Evolutionary conservation across 192 early-diverging fungal genomes (phyloP).

Genomic region (Haplosporangium gracile): DNA sequence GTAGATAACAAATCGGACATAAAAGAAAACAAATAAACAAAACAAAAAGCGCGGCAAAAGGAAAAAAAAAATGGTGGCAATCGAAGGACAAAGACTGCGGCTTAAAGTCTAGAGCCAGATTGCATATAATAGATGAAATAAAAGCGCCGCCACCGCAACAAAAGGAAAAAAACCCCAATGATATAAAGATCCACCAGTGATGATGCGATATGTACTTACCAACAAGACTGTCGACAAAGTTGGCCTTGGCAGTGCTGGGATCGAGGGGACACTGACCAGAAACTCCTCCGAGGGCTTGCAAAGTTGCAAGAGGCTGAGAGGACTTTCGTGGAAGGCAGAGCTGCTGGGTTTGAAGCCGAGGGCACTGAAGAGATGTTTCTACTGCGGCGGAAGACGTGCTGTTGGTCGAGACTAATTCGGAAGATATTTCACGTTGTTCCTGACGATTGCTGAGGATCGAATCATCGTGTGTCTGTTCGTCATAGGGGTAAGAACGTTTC

Average conservation of each 20-base stretch:
- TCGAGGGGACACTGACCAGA: conserved; percentile 18
- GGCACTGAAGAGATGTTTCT: conserved; percentile 19
- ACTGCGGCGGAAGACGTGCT: not conserved
- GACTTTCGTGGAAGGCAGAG: conserved; percentile 37
- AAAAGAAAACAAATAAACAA: conserved; percentile 13
- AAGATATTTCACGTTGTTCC: not conserved
- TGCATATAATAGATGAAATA: not conserved
- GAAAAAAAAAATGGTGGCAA: conserved; percentile 14
- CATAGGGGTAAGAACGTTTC: conserved; percentile 12
- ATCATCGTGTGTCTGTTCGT: conserved; percentile 1
- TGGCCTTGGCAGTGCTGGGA: conserved; percentile 33
- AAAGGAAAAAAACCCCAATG: not conserved
- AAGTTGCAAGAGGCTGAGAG: conserved; percentile 9
- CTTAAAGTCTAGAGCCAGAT: not conserved
- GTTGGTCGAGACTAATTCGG: not conserved
- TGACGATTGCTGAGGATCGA: conserved; percentile 1
- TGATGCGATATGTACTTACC: conserved; percentile 22
- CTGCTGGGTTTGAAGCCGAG: conserved; percentile 36
- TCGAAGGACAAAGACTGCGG: conserved; percentile 2
- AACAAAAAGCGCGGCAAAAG: conserved; percentile 27
- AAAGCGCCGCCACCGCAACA: not conserved
- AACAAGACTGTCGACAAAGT: conserved; percentile 56
- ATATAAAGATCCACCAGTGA: not conserved
- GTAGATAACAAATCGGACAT: not conserved
- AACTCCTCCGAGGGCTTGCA: not conserved